Conservation (phyloP, 2,329 filamentous ascomycete species). For the Scedosporium apiospermum region DNA sequence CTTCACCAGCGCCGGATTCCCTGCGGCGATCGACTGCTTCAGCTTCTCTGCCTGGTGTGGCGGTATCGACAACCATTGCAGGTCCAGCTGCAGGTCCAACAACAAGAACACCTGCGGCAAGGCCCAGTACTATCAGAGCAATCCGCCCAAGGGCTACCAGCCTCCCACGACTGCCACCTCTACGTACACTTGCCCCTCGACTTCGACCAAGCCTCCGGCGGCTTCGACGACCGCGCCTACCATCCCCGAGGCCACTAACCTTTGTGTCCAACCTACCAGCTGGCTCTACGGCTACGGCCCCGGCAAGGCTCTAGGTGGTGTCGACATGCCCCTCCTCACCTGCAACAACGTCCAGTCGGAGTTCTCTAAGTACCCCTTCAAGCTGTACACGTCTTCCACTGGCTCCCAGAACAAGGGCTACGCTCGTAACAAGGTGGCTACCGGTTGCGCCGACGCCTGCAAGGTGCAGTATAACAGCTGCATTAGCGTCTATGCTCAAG, state of each 20-base stretch:
- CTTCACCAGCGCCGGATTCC: conserved; percentile 41
- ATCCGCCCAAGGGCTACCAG: conserved; percentile 26
- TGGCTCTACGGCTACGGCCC: conserved; percentile 58
- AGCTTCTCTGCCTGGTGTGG: conserved; percentile 40
- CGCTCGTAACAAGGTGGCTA: conserved; percentile 21
- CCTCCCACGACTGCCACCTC: conserved; percentile 19
- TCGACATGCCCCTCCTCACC: conserved; percentile 40
- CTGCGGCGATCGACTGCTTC: conserved; percentile 38
- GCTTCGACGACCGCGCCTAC: conserved; percentile 22
- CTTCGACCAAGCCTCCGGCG: conserved; percentile 14
- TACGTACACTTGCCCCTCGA: conserved; percentile 20
- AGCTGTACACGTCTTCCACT: conserved; percentile 38
- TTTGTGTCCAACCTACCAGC: conserved; percentile 43
- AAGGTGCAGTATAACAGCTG: conserved; percentile 41
- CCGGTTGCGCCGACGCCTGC: conserved; percentile 43
- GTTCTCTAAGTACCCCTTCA: conserved; percentile 35
- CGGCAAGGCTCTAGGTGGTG: conserved; percentile 44
- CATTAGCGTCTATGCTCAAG: conserved; percentile 36
- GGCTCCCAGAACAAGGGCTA: conserved; percentile 35
- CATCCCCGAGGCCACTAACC: conserved; percentile 37
- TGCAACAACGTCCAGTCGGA: conserved; percentile 42
- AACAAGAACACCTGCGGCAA: conserved; percentile 26
- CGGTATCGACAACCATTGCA: conserved; percentile 35
- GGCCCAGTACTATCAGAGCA: conserved; percentile 29
- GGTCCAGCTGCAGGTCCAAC: conserved; percentile 21